phyloP scores from a whole-genome alignment of 2,329 filamentous ascomycete genomes.

The Apiospora hydei region DNA sequence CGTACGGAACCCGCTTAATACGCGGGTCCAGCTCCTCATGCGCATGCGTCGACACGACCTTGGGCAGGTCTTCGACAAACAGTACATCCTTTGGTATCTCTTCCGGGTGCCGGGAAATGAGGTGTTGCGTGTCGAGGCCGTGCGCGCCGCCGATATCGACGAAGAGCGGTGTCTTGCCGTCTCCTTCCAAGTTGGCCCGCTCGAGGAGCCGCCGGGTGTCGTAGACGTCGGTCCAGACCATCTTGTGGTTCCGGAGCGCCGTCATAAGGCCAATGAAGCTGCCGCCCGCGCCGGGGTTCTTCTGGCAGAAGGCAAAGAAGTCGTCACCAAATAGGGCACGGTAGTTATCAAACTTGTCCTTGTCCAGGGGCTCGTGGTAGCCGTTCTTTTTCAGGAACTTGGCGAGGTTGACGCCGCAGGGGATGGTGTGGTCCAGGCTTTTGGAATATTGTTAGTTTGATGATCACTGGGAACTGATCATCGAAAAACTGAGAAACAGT shows the following conservation, averaged over 20 bases:
- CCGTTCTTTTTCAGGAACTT: conserved; percentile 29
- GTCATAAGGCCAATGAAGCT: conserved; percentile 38
- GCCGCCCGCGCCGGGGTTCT: conserved; percentile 32
- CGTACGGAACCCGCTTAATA: conserved; percentile 39
- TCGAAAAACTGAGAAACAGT: too few species aligned
- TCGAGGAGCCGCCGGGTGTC: conserved; percentile 36
- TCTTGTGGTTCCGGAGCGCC: conserved; percentile 32
- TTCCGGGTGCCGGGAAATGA: conserved; percentile 42
- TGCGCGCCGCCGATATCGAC: conserved; percentile 52
- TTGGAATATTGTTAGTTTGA: conserved; percentile 14
- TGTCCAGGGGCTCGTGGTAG: conserved; percentile 31
- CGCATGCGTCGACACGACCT: conserved; percentile 33
- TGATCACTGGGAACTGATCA: too few species aligned
- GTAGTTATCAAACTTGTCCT: conserved; percentile 34
- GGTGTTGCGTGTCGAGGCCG: conserved; percentile 45
- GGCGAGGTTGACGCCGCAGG: conserved; percentile 30
- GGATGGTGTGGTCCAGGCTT: conserved; percentile 30
- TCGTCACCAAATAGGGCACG: conserved; percentile 32
- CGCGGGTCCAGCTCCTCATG: conserved; percentile 26
- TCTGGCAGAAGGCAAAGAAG: conserved; percentile 35
- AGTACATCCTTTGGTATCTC: conserved; percentile 38
- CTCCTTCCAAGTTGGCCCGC: conserved; percentile 35
- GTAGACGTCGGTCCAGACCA: conserved; percentile 38
- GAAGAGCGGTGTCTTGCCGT: conserved; percentile 39
- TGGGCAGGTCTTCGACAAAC: conserved; percentile 49